Evolutionary conservation across 2,329 filamentous ascomycete genomes (phyloP).

Genomic region (Scytalidium lignicola): DNA sequence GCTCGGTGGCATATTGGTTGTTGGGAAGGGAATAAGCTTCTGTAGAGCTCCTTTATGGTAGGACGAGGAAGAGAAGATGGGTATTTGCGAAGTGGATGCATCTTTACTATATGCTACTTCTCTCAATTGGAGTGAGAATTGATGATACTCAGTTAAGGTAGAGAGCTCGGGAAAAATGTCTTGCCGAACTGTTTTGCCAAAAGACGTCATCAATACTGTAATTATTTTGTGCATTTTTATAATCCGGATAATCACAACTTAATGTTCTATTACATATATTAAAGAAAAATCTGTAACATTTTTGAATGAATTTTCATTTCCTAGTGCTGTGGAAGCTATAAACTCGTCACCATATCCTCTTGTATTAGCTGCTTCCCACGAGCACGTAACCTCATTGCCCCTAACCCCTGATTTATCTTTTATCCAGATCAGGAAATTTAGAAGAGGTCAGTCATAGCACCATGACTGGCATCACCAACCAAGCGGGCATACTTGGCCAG

Average conservation of each 20-base stretch:
- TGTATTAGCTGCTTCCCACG: not conserved
- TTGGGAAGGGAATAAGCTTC: constrained; percentile 15
- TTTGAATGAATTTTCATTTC: not conserved
- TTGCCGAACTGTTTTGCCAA: not conserved
- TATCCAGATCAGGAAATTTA: constrained; percentile 21
- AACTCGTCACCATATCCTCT: not conserved
- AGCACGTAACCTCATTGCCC: not conserved
- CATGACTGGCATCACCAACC: constrained; percentile 87
- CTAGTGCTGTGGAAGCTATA: not conserved
- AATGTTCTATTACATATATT: too few species aligned
- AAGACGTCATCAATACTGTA: not conserved
- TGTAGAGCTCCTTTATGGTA: constrained; percentile 19
- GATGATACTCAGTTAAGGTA: not conserved
- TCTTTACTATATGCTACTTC: not conserved
- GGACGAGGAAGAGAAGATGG: constrained; percentile 12
- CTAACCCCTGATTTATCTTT: too few species aligned
- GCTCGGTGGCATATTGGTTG: not conserved
- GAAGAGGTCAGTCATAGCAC: constrained; percentile 80
- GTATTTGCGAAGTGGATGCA: not conserved
- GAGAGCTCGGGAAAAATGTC: not conserved
- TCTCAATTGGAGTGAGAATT: not conserved
- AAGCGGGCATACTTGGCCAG: constrained; percentile 85
- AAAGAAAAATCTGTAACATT: not conserved
- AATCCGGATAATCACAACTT: too few species aligned
- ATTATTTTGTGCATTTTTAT: too few species aligned